Percentiles rank a stretch among this genome's conserved stretches.
phyloP scores from a whole-genome alignment of 371 early-diverging fungal species.

The Coemansia sp. region DNA sequence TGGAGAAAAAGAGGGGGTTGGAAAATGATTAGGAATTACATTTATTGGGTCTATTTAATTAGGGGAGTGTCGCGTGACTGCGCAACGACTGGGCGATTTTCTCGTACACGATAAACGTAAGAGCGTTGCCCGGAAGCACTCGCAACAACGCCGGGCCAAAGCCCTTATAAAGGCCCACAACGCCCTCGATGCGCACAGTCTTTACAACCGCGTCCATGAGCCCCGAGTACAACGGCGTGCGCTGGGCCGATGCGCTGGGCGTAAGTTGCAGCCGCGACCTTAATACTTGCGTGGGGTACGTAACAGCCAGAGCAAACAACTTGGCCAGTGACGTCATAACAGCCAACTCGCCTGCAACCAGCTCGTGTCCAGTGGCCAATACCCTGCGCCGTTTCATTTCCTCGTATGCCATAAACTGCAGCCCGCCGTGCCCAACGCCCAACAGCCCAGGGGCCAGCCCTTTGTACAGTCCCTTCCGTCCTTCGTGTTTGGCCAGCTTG shows the following conservation, averaged over 20 bases:
- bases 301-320: conserved; percentile 78
- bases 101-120: conserved; percentile 96
- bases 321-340: conserved; percentile 88
- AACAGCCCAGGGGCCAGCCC: conserved; percentile 88
- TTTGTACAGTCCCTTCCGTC: conserved; percentile 79
- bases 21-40: not conserved
- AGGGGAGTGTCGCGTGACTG: conserved; percentile 7
- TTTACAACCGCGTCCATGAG: conserved; percentile 64
- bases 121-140: conserved; percentile 92
- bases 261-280: conserved; percentile 79
- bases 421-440: conserved; percentile 91
- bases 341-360: conserved; percentile 66
- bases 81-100: conserved; percentile 72
- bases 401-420: conserved; percentile 97
- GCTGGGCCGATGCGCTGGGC: not conserved
- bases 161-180: conserved; percentile 93
- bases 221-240: conserved; percentile 45
- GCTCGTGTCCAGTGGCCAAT: conserved; percentile 29
- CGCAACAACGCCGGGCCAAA: conserved; percentile 84
- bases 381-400: conserved; percentile 80
- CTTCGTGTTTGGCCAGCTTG: conserved; percentile 70
- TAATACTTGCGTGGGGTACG: conserved; percentile 95
- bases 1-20: too few relatives aligned
- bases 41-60: not conserved
- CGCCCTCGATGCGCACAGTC: conserved; percentile 74